Evolutionary conservation across 2,329 filamentous ascomycete genomes (phyloP).

Genomic region (Xylogone sp.): DNA sequence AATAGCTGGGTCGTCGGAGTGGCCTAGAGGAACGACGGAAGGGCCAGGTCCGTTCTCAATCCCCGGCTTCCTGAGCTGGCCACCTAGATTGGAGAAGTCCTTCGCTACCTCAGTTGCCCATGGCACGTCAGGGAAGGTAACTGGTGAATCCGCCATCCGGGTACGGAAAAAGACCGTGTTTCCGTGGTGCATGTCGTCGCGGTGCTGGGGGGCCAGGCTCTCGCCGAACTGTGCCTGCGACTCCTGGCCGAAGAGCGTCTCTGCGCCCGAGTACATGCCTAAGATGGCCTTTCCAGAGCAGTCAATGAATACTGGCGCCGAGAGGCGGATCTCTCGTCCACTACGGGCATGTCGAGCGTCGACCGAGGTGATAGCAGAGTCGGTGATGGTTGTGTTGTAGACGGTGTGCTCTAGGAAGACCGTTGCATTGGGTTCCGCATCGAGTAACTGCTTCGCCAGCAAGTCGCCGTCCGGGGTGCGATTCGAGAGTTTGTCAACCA

Average conservation of each 20-base stretch:
- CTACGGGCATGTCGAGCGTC: not conserved
- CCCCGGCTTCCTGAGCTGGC: constrained; percentile 23
- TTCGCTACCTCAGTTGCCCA: not conserved
- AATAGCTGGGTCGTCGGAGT: not conserved
- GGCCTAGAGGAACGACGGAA: not conserved
- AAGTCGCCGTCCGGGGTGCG: not conserved
- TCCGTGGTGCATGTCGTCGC: not conserved
- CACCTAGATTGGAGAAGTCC: constrained; percentile 43
- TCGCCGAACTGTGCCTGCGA: not conserved
- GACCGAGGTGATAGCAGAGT: not conserved
- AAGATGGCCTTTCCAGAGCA: not conserved
- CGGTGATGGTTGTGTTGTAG: not conserved
- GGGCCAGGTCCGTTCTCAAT: constrained; percentile 14
- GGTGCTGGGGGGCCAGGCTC: not conserved
- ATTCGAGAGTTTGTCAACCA: not conserved
- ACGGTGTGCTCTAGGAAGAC: not conserved
- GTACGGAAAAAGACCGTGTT: not conserved
- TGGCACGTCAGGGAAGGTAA: not conserved
- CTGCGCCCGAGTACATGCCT: not conserved
- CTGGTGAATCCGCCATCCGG: not conserved
- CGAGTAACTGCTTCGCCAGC: not conserved
- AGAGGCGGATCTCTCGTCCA: not conserved
- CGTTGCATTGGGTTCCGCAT: not conserved
- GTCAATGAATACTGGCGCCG: not conserved
- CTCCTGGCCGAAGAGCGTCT: not conserved